A percentile compares a stretch with the other conserved stretches of the same genome.
phyloP scores from a whole-genome alignment of 1,139 yeast species.

The Nakaseomyces sp. region DNA sequence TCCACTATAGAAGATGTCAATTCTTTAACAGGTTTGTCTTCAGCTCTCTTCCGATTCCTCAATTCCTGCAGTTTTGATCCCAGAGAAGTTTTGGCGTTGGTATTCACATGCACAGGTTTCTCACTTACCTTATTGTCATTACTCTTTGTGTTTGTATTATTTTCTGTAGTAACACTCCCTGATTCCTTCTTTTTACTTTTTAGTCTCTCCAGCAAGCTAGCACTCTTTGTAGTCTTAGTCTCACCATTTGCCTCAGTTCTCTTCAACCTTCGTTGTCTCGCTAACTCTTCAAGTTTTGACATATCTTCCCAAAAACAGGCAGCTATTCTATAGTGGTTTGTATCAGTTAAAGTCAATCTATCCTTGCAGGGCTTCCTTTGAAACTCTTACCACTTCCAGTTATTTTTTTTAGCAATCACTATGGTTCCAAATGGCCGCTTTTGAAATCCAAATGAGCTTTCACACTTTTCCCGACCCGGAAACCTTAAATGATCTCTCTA shows the following conservation, averaged over 20 bases:
- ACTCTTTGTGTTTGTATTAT: background rate
- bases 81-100: background rate
- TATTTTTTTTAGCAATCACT: no score
- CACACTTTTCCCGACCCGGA: no score
- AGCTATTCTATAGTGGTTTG: no score
- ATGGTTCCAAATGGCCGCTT: no score
- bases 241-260: conserved; percentile 7
- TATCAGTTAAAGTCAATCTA: no score
- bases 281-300: conserved; percentile 21
- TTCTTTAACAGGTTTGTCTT: background rate
- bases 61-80: background rate
- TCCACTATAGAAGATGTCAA: background rate
- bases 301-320: no score
- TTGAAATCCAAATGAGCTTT: no score
- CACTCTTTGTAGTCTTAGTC: background rate
- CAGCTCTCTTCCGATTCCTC: background rate
- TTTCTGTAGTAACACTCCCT: no score
- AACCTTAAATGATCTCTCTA: no score
- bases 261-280: conserved; percentile 13
- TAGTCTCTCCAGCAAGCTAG: conserved; percentile 5
- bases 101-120: background rate
- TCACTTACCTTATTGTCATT: background rate
- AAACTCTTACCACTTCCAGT: no score
- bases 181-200: background rate
- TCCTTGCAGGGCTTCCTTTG: no score